Conservation (phyloP, 2,329 filamentous ascomycete genomes). For the Claviceps arundinis region DNA sequence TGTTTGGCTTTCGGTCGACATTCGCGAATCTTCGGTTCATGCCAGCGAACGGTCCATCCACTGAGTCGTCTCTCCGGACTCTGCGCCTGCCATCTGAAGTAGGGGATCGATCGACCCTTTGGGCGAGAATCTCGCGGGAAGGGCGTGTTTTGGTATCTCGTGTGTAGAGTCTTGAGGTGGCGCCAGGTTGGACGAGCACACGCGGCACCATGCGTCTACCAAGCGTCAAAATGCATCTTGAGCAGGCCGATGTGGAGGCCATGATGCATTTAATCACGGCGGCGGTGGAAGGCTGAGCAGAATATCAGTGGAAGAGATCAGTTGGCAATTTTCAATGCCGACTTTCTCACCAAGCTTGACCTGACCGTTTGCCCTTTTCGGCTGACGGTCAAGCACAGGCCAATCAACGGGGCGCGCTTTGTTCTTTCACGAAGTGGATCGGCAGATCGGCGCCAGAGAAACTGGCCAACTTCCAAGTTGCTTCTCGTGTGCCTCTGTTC, state of each 20-base stretch:
- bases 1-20: slow-evolving; percentile 15
- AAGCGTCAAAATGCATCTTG: slow-evolving; percentile 8
- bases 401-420: neutral
- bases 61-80: slow-evolving; percentile 21
- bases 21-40: slow-evolving; percentile 43
- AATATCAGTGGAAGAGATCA: neutral
- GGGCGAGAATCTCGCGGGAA: slow-evolving; percentile 46
- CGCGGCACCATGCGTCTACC: slow-evolving; percentile 6
- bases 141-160: slow-evolving; percentile 25
- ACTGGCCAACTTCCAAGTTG: no score
- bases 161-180: slow-evolving; percentile 23
- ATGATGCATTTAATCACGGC: slow-evolving; percentile 5
- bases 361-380: no score
- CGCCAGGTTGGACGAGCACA: slow-evolving; percentile 17
- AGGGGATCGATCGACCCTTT: slow-evolving; percentile 33
- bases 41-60: slow-evolving; percentile 37
- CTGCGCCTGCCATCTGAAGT: slow-evolving; percentile 21
- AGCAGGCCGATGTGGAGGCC: slow-evolving; percentile 9
- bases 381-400: neutral
- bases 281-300: neutral
- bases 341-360: no score
- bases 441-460: no score
- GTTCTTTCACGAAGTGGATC: no score
- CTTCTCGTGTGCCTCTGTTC: no score
- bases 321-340: no score